Percentiles rank a stretch among this genome's conserved stretches.
phyloP scores from a whole-genome alignment of 805 yeast species.

The Teunomyces panamensis region DNA sequence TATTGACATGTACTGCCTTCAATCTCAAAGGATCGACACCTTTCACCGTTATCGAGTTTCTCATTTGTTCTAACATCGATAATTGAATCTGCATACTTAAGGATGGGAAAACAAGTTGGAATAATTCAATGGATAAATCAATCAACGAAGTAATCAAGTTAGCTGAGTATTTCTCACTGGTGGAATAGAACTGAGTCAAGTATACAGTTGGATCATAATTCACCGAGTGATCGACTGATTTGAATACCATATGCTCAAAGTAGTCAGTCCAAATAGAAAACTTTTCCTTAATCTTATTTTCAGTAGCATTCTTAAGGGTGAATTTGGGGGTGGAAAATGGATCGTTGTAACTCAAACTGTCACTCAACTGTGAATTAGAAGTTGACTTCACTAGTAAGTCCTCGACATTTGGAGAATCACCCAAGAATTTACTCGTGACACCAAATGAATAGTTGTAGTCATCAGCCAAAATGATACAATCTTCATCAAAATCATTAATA shows the following conservation, averaged over 20 bases:
- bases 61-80: slow-evolving; percentile 79
- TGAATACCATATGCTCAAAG: slow-evolving; percentile 24
- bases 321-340: background rate
- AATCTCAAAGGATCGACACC: slow-evolving; percentile 29
- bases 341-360: background rate
- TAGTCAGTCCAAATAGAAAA: slow-evolving; percentile 29
- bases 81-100: slow-evolving; percentile 78
- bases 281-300: slow-evolving; percentile 1
- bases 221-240: slow-evolving; percentile 24
- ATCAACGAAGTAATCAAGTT: slow-evolving; percentile 43
- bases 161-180: slow-evolving; percentile 21
- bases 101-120: slow-evolving; percentile 65
- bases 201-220: slow-evolving; percentile 31
- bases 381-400: slow-evolving; percentile 28
- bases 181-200: slow-evolving; percentile 25
- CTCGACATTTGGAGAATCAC: slow-evolving; percentile 25
- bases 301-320: background rate
- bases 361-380: background rate
- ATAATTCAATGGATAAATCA: slow-evolving; percentile 78
- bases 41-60: slow-evolving; percentile 47
- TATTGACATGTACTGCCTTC: slow-evolving; percentile 57
- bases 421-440: slow-evolving; percentile 46
- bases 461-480: slow-evolving; percentile 39
- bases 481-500: slow-evolving; percentile 23
- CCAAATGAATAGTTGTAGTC: slow-evolving; percentile 52